Conservation (phyloP, 2,329 filamentous ascomycete species). For the Fusarium xyrophilum region DNA sequence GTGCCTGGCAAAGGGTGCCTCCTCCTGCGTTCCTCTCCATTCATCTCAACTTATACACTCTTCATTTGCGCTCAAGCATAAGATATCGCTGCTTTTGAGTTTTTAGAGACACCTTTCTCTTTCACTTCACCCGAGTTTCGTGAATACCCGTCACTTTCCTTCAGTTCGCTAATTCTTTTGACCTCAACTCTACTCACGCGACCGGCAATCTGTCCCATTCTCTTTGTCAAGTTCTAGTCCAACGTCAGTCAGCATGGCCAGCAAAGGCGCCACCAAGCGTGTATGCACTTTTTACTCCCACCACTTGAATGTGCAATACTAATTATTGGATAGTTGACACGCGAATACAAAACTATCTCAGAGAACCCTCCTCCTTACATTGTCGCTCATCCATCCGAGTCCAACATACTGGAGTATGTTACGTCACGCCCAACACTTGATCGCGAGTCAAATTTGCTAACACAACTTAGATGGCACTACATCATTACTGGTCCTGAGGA, state of each 20-base stretch:
- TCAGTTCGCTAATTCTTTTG: not conserved
- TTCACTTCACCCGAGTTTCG: not conserved
- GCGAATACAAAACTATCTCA: slow-evolving; percentile 68
- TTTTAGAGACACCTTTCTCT: slow-evolving; percentile 1
- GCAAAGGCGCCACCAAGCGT: slow-evolving; percentile 75
- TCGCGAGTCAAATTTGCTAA: slow-evolving; percentile 11
- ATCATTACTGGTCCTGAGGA: slow-evolving; percentile 93
- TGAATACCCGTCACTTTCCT: slow-evolving; percentile 1
- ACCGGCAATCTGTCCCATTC: slow-evolving; percentile 39
- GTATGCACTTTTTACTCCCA: slow-evolving; percentile 52
- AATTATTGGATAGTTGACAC: slow-evolving; percentile 57
- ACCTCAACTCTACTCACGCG: slow-evolving; percentile 26
- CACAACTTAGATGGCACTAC: slow-evolving; percentile 78
- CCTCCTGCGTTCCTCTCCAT: slow-evolving; percentile 27
- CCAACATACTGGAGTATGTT: slow-evolving; percentile 84
- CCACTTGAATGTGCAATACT: slow-evolving; percentile 23
- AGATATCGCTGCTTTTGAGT: slow-evolving; percentile 10
- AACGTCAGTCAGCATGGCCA: slow-evolving; percentile 62
- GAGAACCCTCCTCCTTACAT: slow-evolving; percentile 89
- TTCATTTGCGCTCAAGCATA: slow-evolving; percentile 7
- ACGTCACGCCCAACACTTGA: slow-evolving; percentile 5
- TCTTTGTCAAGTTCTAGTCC: slow-evolving; percentile 16
- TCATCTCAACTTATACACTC: slow-evolving; percentile 27
- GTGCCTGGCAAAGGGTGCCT: slow-evolving; percentile 10
- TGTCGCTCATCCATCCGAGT: slow-evolving; percentile 84